A percentile compares a stretch with the other conserved stretches of the same genome.
phyloP scores from a whole-genome alignment of 2,329 filamentous ascomycete genomes.

The Knufia petricola region DNA sequence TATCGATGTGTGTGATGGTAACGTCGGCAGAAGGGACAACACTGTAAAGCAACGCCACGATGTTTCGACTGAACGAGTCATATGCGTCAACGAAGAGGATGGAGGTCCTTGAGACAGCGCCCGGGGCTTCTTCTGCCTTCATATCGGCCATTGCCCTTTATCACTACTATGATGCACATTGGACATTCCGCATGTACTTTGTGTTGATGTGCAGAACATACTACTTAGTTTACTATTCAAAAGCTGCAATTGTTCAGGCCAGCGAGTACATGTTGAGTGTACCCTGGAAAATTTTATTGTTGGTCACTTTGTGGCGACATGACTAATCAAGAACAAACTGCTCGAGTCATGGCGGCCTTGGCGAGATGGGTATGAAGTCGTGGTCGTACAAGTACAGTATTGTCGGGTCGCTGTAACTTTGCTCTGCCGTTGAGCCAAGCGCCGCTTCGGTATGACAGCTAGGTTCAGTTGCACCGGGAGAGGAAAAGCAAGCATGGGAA shows the following conservation, averaged over 20 bases:
- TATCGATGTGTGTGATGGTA: constrained; percentile 62
- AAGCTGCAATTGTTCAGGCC: too few species aligned
- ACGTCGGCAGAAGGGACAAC: constrained; percentile 55
- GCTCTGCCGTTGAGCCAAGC: too few species aligned
- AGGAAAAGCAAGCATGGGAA: too few species aligned
- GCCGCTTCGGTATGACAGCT: too few species aligned
- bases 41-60: constrained; percentile 68
- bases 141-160: neutral
- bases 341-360: neutral
- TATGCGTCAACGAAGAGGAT: constrained; percentile 92
- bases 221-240: neutral
- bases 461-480: too few species aligned
- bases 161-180: too few species aligned
- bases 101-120: neutral
- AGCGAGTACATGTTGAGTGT: neutral
- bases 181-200: too few species aligned
- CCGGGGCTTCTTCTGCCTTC: neutral
- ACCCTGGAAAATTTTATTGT: neutral
- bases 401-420: too few species aligned
- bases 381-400: too few species aligned
- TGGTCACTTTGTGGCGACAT: neutral
- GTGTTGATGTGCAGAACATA: too few species aligned
- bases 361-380: neutral
- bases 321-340: neutral
- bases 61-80: constrained; percentile 95